Percentiles rank a stretch among this genome's conserved stretches.
phyloP scores from a whole-genome alignment of 2,329 filamentous ascomycete genomes.

The Alternaria brassicicola region DNA sequence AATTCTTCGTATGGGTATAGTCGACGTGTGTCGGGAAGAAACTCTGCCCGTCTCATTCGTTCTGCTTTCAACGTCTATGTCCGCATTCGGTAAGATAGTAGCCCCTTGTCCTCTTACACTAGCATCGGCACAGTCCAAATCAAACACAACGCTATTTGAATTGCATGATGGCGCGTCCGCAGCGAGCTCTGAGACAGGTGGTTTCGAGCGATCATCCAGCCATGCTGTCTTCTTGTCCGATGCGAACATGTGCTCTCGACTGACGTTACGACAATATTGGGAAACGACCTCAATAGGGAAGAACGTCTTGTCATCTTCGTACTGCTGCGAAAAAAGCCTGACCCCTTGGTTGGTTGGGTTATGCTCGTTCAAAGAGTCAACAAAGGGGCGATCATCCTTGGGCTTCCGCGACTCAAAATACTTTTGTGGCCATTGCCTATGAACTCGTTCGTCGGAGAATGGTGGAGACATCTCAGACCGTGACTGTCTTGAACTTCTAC shows the following conservation, averaged over 20 bases:
- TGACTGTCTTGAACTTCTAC: not conserved
- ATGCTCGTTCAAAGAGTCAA: not conserved
- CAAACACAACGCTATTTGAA: not conserved
- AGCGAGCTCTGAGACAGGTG: not conserved
- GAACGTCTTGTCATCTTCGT: not conserved
- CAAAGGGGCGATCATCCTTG: not conserved
- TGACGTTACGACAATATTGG: not conserved
- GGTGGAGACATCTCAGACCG: not conserved
- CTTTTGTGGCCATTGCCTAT: not conserved
- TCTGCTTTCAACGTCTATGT: not conserved
- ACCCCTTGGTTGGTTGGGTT: not conserved
- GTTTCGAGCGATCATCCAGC: slow-evolving; percentile 1
- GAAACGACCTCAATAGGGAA: not conserved
- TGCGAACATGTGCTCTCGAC: not conserved
- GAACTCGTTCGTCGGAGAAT: not conserved
- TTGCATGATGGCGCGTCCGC: not conserved
- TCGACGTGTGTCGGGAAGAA: not conserved
- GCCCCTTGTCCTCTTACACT: not conserved
- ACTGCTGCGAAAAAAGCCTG: not conserved
- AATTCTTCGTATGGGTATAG: not conserved
- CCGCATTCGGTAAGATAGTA: not conserved
- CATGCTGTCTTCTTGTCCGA: not conserved
- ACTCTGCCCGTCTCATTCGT: not conserved
- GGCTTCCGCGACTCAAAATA: not conserved
- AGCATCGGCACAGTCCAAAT: not conserved